Evolutionary conservation across 1,139 yeast species (phyloP), one percentile per base, ranked within the genome.

Genomic region (Eremothecium cymbalariae): DNA sequence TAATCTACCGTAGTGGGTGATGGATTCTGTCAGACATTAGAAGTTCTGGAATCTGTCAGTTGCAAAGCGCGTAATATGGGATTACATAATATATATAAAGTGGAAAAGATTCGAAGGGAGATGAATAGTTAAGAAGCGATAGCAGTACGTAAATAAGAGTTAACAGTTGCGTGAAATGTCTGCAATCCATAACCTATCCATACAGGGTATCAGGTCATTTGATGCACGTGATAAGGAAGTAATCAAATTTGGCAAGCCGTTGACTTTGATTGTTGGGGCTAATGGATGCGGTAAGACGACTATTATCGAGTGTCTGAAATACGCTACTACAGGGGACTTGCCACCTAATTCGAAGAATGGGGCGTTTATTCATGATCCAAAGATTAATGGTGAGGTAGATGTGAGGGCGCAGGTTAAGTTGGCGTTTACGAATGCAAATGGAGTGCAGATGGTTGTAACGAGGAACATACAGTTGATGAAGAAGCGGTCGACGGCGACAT

Each of bases 231-330:
- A 76, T 32, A 70, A 84, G 18, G 96, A 90, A 51, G 80, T 88
- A 2, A 85, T 93, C 41, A 85, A 83, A 52, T 93, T 93, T 59
- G 90, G 90, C 8, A 74, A 74, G 31, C 99, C 99, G 0, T 62
- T 93, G 50, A 93, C 98, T 0, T 66, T 93, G 37, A 90, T 93
- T 39, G 95, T 94, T 32, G 99, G 99, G 1, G 85, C 83, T 41
- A 93, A 93, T 61, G 99, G 98, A 26, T 81, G 95, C 25, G 99
- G 99, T n/a, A 93, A 93, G 57, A 93, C 99, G 0, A 88, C 98
- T 1, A 79, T 93, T 36, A 93, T 93, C 42, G 99, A 93, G 57
- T 86, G 96, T 55, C 65, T 93, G 41, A 77, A 86, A 53, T 90
- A 88, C 57, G 93, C 94, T 14, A 84, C 98, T 8, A 90, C 98